Percentiles rank a stretch among this genome's conserved stretches.
phyloP scores from a whole-genome alignment of 768 basidiomycete species.

The Trametopsis cervina region DNA sequence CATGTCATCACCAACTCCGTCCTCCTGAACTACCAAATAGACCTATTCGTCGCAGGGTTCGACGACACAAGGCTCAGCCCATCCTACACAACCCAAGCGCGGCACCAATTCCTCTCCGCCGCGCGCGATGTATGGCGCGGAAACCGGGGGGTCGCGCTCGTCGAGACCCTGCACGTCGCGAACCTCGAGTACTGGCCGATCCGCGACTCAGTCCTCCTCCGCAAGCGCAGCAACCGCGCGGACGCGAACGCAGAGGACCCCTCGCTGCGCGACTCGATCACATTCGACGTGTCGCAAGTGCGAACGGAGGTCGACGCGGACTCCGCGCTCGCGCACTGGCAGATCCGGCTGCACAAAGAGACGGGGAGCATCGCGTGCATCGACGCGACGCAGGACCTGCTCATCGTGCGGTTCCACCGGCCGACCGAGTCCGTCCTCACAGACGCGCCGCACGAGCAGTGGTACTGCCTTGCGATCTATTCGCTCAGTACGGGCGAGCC shows the following conservation, averaged over 20 bases:
- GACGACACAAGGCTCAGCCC: not conserved
- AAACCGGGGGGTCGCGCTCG: not conserved
- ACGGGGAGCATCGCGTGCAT: not conserved
- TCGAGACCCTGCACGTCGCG: not conserved
- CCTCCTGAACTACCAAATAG: not conserved
- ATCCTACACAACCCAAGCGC: not conserved
- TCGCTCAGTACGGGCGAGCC: slow-evolving; percentile 1
- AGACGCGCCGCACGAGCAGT: not conserved
- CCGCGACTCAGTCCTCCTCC: not conserved
- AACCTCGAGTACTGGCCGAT: slow-evolving; percentile 1
- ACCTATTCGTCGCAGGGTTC: not conserved
- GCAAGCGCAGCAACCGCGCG: not conserved
- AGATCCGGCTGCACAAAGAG: not conserved
- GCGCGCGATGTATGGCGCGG: not conserved
- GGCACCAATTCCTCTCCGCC: not conserved
- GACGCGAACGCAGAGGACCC: not conserved
- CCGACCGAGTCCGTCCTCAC: not conserved
- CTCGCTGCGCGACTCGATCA: not conserved
- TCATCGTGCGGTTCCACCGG: not conserved
- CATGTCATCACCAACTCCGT: not conserved
- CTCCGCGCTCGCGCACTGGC: not conserved
- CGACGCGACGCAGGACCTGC: not conserved
- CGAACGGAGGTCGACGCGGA: not conserved
- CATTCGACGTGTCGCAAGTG: not conserved
- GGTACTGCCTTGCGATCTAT: not conserved